Percentiles rank a stretch among this genome's conserved stretches.
Evolutionary conservation across 306 rosid species (phyloP).

Genomic region (Cyclanthera cordifolia): DNA sequence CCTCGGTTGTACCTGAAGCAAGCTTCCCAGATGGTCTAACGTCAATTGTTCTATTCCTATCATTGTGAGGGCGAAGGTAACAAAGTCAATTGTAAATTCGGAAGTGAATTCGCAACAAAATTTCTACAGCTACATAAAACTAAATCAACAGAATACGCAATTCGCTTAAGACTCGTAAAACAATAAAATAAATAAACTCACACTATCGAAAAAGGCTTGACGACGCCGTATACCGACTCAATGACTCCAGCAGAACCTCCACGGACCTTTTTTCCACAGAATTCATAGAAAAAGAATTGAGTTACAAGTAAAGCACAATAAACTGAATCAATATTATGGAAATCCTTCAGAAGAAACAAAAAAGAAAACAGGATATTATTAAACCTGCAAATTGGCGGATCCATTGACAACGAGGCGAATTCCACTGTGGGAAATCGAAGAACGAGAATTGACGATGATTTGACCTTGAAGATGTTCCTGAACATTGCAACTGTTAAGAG

Average conservation of each 20-base stretch:
- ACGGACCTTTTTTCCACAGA: slow-evolving; percentile 43
- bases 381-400: slow-evolving; percentile 74
- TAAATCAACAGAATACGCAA: neutral
- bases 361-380: neutral
- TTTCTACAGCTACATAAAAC: neutral
- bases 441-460: slow-evolving; percentile 42
- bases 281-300: slow-evolving; percentile 7
- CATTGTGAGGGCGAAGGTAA: slow-evolving; percentile 19
- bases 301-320: neutral
- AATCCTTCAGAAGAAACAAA: neutral
- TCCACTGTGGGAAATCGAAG: slow-evolving; percentile 70
- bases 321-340: neutral
- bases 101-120: neutral
- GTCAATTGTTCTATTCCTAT: slow-evolving; percentile 66
- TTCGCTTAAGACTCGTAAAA: neutral
- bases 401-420: slow-evolving; percentile 60
- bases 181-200: slow-evolving; percentile 26
- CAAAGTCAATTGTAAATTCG: neutral
- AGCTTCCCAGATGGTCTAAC: slow-evolving; percentile 78
- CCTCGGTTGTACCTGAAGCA: slow-evolving; percentile 73
- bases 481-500: neutral
- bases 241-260: slow-evolving; percentile 88
- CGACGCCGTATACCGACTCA: slow-evolving; percentile 67
- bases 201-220: slow-evolving; percentile 66
- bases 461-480: slow-evolving; percentile 76